phyloP scores from a whole-genome alignment of 2,329 filamentous ascomycete species.

The Penicillium fuscoglaucum region DNA sequence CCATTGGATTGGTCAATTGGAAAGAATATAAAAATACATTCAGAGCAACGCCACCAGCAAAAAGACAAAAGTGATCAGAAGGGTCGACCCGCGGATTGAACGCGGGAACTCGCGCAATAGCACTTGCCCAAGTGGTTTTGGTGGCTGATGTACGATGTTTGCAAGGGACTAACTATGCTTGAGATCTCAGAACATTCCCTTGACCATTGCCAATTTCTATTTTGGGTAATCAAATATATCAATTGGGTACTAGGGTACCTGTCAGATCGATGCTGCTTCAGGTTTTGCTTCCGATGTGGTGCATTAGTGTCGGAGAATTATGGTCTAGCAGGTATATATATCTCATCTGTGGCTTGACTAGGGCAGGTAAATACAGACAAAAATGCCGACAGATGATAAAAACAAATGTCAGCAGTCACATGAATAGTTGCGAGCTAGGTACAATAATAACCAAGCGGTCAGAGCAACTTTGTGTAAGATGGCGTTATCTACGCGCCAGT shows the following conservation, averaged over 20 bases:
- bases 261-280: not conserved
- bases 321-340: not conserved
- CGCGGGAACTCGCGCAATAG: no score
- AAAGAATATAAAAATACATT: not conserved
- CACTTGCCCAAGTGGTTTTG: not conserved
- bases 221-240: not conserved
- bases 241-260: not conserved
- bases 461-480: constrained; percentile 5
- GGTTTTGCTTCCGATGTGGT: not conserved
- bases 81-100: not conserved
- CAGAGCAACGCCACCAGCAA: not conserved
- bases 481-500: constrained; percentile 14
- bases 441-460: not conserved
- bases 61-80: constrained; percentile 9
- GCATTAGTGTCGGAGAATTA: not conserved
- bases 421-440: not conserved
- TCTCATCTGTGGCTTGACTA: not conserved
- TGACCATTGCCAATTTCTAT: not conserved
- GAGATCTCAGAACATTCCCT: not conserved
- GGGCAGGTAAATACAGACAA: not conserved
- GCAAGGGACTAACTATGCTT: not conserved
- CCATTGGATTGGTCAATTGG: not conserved
- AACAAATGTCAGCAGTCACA: not conserved
- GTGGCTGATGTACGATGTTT: not conserved
- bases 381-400: not conserved